phyloP scores from a whole-genome alignment of 139 green algal species.

The Micractinium conductrix region DNA sequence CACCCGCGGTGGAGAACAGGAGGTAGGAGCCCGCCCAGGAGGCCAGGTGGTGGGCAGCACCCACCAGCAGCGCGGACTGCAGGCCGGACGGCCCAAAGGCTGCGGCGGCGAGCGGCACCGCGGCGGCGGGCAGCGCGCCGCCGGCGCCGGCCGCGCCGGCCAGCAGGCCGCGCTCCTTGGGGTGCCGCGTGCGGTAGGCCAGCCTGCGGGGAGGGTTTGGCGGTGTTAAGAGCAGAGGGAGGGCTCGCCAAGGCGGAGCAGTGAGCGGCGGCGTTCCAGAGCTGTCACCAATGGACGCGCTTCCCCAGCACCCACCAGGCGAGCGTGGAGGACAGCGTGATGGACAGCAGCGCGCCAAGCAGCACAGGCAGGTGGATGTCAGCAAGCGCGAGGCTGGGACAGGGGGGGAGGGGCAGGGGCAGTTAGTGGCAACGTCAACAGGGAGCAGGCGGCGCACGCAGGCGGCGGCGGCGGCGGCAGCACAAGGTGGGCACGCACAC shows the following conservation, averaged over 20 bases:
- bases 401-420: too few species aligned
- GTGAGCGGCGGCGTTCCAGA: too few species aligned
- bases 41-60: slow-evolving; percentile 40
- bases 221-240: not conserved
- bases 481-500: not conserved
- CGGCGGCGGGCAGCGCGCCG: slow-evolving; percentile 18
- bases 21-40: slow-evolving; percentile 59
- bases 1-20: slow-evolving; percentile 56
- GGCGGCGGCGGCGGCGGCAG: not conserved
- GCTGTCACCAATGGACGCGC: too few species aligned
- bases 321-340: not conserved
- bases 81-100: slow-evolving; percentile 41
- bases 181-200: slow-evolving; percentile 24
- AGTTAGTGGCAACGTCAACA: not conserved
- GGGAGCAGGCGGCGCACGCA: not conserved
- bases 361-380: slow-evolving; percentile 22
- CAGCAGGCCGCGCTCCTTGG: slow-evolving; percentile 44
- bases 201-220: not conserved
- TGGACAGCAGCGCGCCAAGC: not conserved
- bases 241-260: too few species aligned
- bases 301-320: slow-evolving; percentile 10
- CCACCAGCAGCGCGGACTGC: slow-evolving; percentile 40
- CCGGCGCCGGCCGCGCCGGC: slow-evolving; percentile 41
- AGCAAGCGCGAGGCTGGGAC: not conserved
- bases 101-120: slow-evolving; percentile 33